Base-by-base conservation (phyloP, 306 rosid species). In the Pterocarpus macrocarpus region DNA sequence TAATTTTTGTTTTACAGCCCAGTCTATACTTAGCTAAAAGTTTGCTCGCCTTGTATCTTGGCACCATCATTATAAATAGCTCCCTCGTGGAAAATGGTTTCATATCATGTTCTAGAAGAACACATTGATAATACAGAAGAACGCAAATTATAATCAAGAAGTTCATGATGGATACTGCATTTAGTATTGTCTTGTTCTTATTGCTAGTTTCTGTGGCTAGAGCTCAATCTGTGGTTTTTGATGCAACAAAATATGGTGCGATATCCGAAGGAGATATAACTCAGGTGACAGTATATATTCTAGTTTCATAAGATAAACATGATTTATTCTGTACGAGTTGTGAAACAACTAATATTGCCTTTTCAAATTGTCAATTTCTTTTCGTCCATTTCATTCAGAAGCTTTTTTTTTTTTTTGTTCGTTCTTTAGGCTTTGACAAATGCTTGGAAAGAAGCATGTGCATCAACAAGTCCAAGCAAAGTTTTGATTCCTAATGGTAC, bases 371-470 rank as follows among this genome's bases (percentile, higher is more conserved):
- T 43, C 11, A 0, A 43, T 43, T 43, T 43, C 47, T 43, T 7
- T 5, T 7, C 47, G 28, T 22, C 28, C 28, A 22, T 22, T 22
- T 22, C 28, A 22, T 22, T 22, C 1, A 22, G 28, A 22, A 22
- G 28, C 28, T 22, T 22, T 43, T 43, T 43, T 2, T 0, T 43
- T 5, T 2, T 43, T 43, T 43, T 9, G 8, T 43, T 43, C 8
- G 10, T 5, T 43, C 6, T 1, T 0, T 3, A 88, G 89, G 89
- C 86, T 7, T 75, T 88, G 4, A 22, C 45, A 70, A 59, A 8
- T 5, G 86, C 79, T 33, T 88, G 87, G 87, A 83, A 22, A 17
- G 75, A 53, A 53, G 91, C 89, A 33, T 88, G 91, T 47, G 76
- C n/a, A 4, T 74, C 84, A 43, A 2, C 68, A 70, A 32, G 5